These are phyloP conservation scores for Fusarium liriodendri DNA, from an alignment of 2,329 filamentous ascomycete species.

Conservation along the genomic window DNA sequence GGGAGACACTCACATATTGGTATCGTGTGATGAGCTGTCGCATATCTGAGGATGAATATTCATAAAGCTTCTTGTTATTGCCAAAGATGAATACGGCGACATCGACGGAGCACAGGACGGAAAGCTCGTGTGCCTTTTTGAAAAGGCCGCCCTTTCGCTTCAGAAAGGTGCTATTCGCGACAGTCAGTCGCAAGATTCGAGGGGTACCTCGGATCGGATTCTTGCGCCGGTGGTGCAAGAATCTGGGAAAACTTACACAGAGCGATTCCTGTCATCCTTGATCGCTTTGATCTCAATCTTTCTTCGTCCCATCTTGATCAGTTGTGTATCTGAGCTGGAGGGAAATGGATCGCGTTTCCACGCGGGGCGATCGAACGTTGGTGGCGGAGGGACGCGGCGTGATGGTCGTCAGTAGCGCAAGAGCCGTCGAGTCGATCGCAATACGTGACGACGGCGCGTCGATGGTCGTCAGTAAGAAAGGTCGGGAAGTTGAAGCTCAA, in stretches of 20 bases:
- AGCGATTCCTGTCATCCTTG: constrained; percentile 97
- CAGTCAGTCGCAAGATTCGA: constrained; percentile 32
- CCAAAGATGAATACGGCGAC: constrained; percentile 99
- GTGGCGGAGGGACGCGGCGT: constrained; percentile 25
- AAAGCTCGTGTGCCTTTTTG: constrained; percentile 99
- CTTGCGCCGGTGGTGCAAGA: neutral
- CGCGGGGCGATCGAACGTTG: constrained; percentile 29
- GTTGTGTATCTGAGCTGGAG: constrained; percentile 25
- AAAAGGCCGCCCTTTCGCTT: constrained; percentile 99
- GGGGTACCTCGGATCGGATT: neutral
- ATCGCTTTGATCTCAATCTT: constrained; percentile 99
- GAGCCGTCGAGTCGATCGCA: constrained; percentile 8
- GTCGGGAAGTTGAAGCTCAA: neutral
- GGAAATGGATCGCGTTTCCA: constrained; percentile 36
- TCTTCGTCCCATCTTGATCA: constrained; percentile 83
- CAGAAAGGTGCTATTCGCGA: constrained; percentile 81
- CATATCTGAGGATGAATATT: constrained; percentile 96
- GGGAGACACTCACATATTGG: constrained; percentile 78
- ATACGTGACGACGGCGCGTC: constrained; percentile 20
- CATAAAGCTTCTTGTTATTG: constrained; percentile 98
- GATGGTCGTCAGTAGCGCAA: constrained; percentile 16
- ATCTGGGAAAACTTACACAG: constrained; percentile 77
- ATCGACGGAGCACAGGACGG: constrained; percentile 97
- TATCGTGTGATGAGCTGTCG: constrained; percentile 89
- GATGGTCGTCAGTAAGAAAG: constrained; percentile 13